Percentiles rank a stretch among this genome's conserved stretches.
Conservation (phyloP, 2,329 filamentous ascomycete genomes). For the Apiospora hydei region DNA sequence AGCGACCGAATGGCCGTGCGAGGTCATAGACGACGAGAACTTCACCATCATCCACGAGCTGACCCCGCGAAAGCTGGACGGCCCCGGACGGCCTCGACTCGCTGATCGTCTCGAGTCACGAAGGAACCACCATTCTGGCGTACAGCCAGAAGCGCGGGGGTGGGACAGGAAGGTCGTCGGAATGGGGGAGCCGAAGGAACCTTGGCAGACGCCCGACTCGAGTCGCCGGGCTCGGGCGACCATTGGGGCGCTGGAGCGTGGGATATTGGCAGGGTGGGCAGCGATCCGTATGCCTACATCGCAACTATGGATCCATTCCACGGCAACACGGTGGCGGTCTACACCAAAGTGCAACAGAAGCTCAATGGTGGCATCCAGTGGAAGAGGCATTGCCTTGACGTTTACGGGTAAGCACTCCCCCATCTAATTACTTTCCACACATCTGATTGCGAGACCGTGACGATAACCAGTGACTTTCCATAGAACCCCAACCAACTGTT, state of each 20-base stretch:
- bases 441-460: too few relatives aligned
- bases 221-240: constrained; percentile 10
- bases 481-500: too few relatives aligned
- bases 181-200: too few relatives aligned
- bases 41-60: too few relatives aligned
- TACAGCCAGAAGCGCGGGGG: not conserved
- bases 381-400: too few relatives aligned
- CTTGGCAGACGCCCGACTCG: not conserved
- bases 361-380: too few relatives aligned
- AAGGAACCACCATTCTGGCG: not conserved
- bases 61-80: not conserved
- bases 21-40: too few relatives aligned
- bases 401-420: too few relatives aligned
- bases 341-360: constrained; percentile 10
- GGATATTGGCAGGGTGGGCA: constrained; percentile 28
- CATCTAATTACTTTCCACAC: too few relatives aligned
- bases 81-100: constrained; percentile 14
- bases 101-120: not conserved
- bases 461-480: too few relatives aligned
- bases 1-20: too few relatives aligned
- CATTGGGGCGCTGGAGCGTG: constrained; percentile 32
- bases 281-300: constrained; percentile 33
- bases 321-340: constrained; percentile 29
- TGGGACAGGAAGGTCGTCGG: too few relatives aligned
- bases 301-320: constrained; percentile 34